Conservation (phyloP, 495 filamentous ascomycete species). For the Penicillium desertorum region DNA sequence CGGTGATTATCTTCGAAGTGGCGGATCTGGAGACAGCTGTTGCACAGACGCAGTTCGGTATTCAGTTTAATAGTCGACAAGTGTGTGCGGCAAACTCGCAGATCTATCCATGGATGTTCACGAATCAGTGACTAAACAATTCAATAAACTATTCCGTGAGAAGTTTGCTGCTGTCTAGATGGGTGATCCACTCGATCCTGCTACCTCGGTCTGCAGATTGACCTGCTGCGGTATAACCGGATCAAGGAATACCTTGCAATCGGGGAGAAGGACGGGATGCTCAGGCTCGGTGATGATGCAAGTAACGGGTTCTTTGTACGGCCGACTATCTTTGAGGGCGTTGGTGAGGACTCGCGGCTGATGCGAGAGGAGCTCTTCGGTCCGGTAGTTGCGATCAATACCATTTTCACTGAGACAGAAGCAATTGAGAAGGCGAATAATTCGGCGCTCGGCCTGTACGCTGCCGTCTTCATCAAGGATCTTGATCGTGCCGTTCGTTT, state of each 20-base stretch:
- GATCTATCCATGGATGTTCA: constrained; percentile 85
- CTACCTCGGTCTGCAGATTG: constrained; percentile 82
- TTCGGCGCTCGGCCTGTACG: constrained; percentile 79
- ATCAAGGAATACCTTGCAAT: constrained; percentile 73
- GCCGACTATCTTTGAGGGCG: constrained; percentile 69
- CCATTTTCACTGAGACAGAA: constrained; percentile 80
- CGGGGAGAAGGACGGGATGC: constrained; percentile 72
- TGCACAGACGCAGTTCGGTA: constrained; percentile 73
- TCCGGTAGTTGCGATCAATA: constrained; percentile 76
- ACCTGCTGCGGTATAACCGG: constrained; percentile 74
- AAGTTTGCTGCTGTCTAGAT: constrained; percentile 59
- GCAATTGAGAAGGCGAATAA: constrained; percentile 78
- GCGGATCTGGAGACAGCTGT: constrained; percentile 83
- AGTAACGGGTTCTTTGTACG: constrained; percentile 64
- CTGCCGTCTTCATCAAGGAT: constrained; percentile 78
- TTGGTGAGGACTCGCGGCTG: constrained; percentile 62
- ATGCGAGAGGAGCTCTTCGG: constrained; percentile 79
- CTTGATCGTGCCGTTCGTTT: constrained; percentile 51
- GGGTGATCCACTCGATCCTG: constrained; percentile 75
- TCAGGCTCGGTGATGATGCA: constrained; percentile 67
- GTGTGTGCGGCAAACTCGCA: constrained; percentile 88
- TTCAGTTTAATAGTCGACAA: constrained; percentile 76
- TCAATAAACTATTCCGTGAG: constrained; percentile 69
- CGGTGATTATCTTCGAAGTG: constrained; percentile 83
- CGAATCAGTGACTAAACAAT: constrained; percentile 72